Base-by-base conservation (phyloP, 2,329 filamentous ascomycete genomes). In the Penicillium freii region DNA sequence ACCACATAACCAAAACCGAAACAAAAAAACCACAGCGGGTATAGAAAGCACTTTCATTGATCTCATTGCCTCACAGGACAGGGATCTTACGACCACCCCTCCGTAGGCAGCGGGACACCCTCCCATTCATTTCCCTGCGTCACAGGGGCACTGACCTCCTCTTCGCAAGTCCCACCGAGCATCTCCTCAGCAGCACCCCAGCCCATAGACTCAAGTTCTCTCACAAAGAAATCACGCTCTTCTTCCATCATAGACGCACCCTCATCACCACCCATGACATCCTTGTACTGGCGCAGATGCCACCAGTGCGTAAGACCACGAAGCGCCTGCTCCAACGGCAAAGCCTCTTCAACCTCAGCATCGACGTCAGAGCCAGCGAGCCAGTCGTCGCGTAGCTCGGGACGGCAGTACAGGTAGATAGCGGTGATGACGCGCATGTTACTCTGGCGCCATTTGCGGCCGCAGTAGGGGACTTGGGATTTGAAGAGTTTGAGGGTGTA, bases 401-500 rank as follows among this genome's bases (percentile, higher is more conserved):
- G 93, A 8, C 92, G 84, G 70, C 93, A 96, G 76, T 96, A 91
- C 48, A 99, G 81, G 74, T 97, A 99, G 1, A 99, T 91, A 4
- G 92, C 92, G 0, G 94, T 99, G 71, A 99, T 99, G 69, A 97
- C 92, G 54, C 93, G 90, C 94, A 99, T 99, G 75, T 99, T 97
- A 66, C 87, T 87, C 78, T 97, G 94, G 15, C 94, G 87, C 94
- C 94, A 99, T 78, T 99, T 99, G 43, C 94, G 88, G 23, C 94
- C 93, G 74, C 93, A 97, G 80, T 96, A 99, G 1, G 94, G 94
- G 5, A 99, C 94, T 75, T 99, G 94, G 59, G 92, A 94, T 76
- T 99, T 99, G 86, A 97, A 97, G 0, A 99, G 83, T 77, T 99
- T 99, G 66, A 99, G 84, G 0, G 94, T 96, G 78, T 97, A 97